Base-by-base conservation (phyloP, 2,329 filamentous ascomycete species). In the Colletotrichum sp. region DNA sequence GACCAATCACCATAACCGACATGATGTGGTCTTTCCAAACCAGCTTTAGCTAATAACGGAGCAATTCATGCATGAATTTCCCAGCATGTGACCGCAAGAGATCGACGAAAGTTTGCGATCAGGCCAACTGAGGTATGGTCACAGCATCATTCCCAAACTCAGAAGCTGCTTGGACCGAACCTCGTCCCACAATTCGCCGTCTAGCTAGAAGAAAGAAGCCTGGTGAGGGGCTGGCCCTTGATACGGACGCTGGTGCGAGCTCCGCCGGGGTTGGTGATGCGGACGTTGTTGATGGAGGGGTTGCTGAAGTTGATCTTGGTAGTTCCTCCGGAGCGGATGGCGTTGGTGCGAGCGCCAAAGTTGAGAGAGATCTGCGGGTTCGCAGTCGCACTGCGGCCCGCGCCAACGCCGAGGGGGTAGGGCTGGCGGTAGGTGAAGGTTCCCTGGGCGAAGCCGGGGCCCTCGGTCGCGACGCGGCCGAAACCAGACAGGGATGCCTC, bases 101-200 rank as follows among this genome's bases (percentile, higher is more conserved):
- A 16, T 36, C 34, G 16, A 16, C 13, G 34, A 15, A 36, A 16
- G 16, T 36, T 1, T 36, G 34, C 0, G 13, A 15, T 7, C 34
- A 36, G 16, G 36, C 36, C 36, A 39, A 39, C 1, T 39, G 6
- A 9, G 5, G 0, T 18, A 9, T 13, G 1, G 0, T 6, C 16
- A 8, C 6, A 3, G 36, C 8, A 0, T 39, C 15, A 13, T 18
- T 16, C 8, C 10, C 32, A 10, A 13, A 34, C 32, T 39, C 16
- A 39, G 36, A 39, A 39, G 7, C 16, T 39, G 16, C 15, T 18
- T 18, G 36, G 36, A 36, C 36, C 16, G 5, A 9, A 1, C 36
- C 8, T 18, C 15, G 8, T 18, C 16, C 16, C 39, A n/a, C 22
- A n/a, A 48, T 48, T 13, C 3, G 43, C 6, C 43, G 43, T 0